Percentiles rank a stretch among this genome's conserved stretches.
These are phyloP conservation scores for Pelargonium cotyledonis DNA, from an alignment of 441 rosid species.

Conservation along the genomic window DNA sequence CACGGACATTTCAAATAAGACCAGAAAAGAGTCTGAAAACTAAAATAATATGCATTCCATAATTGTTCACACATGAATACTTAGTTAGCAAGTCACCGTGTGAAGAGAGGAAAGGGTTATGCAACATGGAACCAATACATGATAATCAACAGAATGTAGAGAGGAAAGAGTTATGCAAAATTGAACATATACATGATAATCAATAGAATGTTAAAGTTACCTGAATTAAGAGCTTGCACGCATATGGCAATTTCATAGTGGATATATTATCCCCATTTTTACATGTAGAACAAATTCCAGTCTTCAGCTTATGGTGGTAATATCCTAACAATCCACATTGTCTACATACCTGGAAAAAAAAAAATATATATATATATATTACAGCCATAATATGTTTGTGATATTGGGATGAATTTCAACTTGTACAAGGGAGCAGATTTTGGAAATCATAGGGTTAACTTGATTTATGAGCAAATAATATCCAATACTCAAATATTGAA, in stretches of 20 bases:
- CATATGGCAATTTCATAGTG: conserved; percentile 82
- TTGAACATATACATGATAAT: not conserved
- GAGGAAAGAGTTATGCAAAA: not conserved
- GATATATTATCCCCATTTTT: conserved; percentile 75
- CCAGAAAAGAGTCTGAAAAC: too few relatives aligned
- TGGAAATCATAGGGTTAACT: not conserved
- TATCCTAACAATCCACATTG: conserved; percentile 87
- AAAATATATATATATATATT: not conserved
- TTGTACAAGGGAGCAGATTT: not conserved
- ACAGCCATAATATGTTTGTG: not conserved
- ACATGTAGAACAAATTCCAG: conserved; percentile 73
- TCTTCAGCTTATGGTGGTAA: conserved; percentile 67
- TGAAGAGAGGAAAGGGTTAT: too few relatives aligned
- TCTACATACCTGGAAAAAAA: conserved; percentile 62
- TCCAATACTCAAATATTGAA: too few relatives aligned
- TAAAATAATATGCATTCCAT: too few relatives aligned
- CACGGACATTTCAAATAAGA: too few relatives aligned
- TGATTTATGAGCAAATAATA: too few relatives aligned
- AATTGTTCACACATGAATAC: too few relatives aligned
- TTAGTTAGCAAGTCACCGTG: too few relatives aligned
- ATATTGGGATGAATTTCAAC: not conserved
- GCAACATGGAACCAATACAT: too few relatives aligned
- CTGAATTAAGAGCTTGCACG: conserved; percentile 95
- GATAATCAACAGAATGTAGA: too few relatives aligned
- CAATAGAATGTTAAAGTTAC: conserved; percentile 22